Conservation (phyloP, 805 yeast genomes). For the Candida saitoana region DNA sequence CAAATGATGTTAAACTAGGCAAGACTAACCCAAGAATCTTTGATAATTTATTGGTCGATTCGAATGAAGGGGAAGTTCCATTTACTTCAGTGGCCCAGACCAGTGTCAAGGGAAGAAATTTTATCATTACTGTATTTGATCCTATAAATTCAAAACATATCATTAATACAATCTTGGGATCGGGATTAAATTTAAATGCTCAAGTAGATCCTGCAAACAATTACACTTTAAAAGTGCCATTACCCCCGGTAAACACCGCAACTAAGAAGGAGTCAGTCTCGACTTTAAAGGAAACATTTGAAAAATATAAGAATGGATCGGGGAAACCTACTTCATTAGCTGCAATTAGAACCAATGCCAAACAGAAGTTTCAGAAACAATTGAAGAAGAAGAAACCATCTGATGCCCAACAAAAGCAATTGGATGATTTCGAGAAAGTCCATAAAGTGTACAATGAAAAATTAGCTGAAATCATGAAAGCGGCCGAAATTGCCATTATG, state of each 20-base stretch:
- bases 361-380: constrained; percentile 57
- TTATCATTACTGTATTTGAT: constrained; percentile 82
- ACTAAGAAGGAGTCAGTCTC: constrained; percentile 54
- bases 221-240: constrained; percentile 66
- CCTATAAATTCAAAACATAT: constrained; percentile 69
- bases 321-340: constrained; percentile 41
- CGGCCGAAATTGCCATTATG: constrained; percentile 48
- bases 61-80: constrained; percentile 42
- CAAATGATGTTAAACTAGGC: constrained; percentile 66
- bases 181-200: constrained; percentile 74
- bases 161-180: constrained; percentile 63
- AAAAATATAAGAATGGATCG: constrained; percentile 52
- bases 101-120: constrained; percentile 60
- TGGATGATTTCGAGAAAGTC: constrained; percentile 61
- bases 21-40: constrained; percentile 64
- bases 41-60: constrained; percentile 50
- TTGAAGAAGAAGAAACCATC: constrained; percentile 48
- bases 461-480: constrained; percentile 52
- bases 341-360: constrained; percentile 43
- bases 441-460: constrained; percentile 61
- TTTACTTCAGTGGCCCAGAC: constrained; percentile 71
- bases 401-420: constrained; percentile 52
- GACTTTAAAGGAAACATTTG: constrained; percentile 62
- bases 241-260: constrained; percentile 74
- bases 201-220: constrained; percentile 69